Conservation (phyloP, 2,329 filamentous ascomycete genomes). For the Blumeria graminis region DNA sequence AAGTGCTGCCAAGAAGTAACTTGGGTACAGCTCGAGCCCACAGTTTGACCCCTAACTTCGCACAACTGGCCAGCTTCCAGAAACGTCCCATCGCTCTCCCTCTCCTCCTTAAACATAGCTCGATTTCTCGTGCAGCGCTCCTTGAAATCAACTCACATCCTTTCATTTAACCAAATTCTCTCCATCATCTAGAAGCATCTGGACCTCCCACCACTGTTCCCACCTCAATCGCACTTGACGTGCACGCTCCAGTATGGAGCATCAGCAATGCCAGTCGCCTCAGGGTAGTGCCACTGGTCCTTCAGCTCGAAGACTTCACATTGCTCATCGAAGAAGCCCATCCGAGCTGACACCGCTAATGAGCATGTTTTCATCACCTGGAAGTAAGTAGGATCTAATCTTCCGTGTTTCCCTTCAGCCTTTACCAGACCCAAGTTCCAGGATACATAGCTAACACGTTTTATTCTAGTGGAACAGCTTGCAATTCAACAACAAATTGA, state of each 20-base stretch:
- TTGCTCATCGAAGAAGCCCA: slow-evolving; percentile 87
- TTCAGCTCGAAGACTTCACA: slow-evolving; percentile 75
- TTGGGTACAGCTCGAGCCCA: not conserved
- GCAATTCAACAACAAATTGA: slow-evolving; percentile 97
- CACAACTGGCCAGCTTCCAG: too few species aligned
- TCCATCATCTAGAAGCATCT: slow-evolving; percentile 12
- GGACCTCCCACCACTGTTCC: slow-evolving; percentile 9
- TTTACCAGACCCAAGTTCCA: not conserved
- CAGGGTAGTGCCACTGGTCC: slow-evolving; percentile 42
- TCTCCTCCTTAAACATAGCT: slow-evolving; percentile 9
- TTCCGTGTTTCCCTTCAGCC: slow-evolving; percentile 10
- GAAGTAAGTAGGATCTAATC: slow-evolving; percentile 27
- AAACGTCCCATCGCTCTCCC: slow-evolving; percentile 7
- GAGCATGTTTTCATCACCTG: slow-evolving; percentile 50
- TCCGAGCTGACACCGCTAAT: slow-evolving; percentile 93
- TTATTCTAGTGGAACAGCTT: slow-evolving; percentile 65
- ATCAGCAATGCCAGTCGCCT: slow-evolving; percentile 31
- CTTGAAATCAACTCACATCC: slow-evolving; percentile 5
- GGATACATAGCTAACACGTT: slow-evolving; percentile 5
- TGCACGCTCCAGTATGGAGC: slow-evolving; percentile 21
- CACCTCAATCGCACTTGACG: slow-evolving; percentile 21
- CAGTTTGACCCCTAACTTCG: too few species aligned
- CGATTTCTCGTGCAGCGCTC: slow-evolving; percentile 17
- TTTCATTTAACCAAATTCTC: slow-evolving; percentile 7
- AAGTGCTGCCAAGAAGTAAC: not conserved